A percentile compares a stretch with the other conserved stretches of the same genome.
Evolutionary conservation across 2,329 filamentous ascomycete species (phyloP).

Genomic region (Pseudogymnoascus sp.): DNA sequence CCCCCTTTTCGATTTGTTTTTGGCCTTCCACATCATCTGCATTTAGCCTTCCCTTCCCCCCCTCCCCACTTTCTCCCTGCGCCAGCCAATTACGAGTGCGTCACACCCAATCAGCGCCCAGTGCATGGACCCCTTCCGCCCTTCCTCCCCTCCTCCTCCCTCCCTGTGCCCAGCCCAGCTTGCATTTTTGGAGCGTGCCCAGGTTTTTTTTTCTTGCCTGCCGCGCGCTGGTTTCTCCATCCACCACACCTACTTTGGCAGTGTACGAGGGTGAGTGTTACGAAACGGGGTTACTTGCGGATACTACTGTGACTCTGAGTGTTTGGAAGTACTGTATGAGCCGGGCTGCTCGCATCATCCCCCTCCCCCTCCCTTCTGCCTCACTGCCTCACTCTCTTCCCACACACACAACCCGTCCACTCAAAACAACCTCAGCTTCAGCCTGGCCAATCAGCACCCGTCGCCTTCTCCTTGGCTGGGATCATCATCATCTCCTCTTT

Average conservation of each 20-base stretch:
- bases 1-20: constrained; percentile 3
- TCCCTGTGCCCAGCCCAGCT: too few relatives aligned
- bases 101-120: background rate
- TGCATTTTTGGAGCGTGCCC: too few relatives aligned
- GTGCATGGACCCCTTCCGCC: background rate
- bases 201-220: background rate
- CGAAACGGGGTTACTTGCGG: background rate
- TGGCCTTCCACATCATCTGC: background rate
- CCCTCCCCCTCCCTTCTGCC: too few relatives aligned
- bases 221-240: too few relatives aligned
- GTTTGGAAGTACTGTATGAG: background rate
- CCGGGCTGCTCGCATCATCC: too few relatives aligned
- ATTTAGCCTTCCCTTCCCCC: background rate
- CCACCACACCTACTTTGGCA: background rate
- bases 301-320: background rate
- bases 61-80: background rate
- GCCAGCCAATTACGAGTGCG: background rate
- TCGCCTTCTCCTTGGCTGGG: background rate
- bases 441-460: background rate
- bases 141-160: too few relatives aligned
- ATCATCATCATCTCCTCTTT: background rate
- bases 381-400: too few relatives aligned
- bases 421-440: background rate
- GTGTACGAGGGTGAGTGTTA: background rate
- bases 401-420: background rate